Percentiles rank a stretch among this genome's conserved stretches.
These are phyloP conservation scores for Umbilicaria muhlenbergii DNA, from an alignment of 495 filamentous ascomycete species.

Conservation along the genomic window DNA sequence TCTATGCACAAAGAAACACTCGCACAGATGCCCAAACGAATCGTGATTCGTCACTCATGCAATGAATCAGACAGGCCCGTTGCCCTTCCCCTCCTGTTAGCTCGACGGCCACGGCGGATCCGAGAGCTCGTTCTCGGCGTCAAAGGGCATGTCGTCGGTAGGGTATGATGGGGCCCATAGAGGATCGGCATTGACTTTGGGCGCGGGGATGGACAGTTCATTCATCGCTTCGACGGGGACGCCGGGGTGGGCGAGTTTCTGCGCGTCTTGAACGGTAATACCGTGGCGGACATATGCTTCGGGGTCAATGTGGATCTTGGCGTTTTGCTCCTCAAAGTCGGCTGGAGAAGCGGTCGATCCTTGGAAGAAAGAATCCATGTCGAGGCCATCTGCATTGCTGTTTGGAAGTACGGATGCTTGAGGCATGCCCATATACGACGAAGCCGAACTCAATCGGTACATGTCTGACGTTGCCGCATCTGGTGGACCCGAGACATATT, in stretches of 20 bases:
- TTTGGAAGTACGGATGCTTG: constrained; percentile 34
- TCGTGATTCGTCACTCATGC: too few species aligned
- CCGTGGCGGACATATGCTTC: constrained; percentile 14
- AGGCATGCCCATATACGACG: constrained; percentile 37
- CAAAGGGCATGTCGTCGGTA: too few species aligned
- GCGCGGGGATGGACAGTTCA: constrained; percentile 7
- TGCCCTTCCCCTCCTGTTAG: too few species aligned
- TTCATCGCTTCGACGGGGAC: constrained; percentile 5
- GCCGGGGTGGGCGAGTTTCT: constrained; percentile 14
- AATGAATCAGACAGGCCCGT: too few species aligned
- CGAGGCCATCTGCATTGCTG: constrained; percentile 39
- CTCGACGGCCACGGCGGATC: too few species aligned
- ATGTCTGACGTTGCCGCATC: constrained; percentile 27
- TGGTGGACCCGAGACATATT: constrained; percentile 38
- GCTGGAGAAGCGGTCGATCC: constrained; percentile 11
- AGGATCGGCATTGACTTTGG: constrained; percentile 1
- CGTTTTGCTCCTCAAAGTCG: constrained; percentile 6
- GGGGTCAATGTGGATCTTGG: constrained; percentile 3
- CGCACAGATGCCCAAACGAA: too few species aligned
- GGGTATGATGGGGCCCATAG: constrained; percentile 6
- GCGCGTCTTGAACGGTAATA: constrained; percentile 13
- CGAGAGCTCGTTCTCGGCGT: too few species aligned
- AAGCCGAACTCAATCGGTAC: constrained; percentile 34
- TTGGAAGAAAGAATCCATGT: constrained; percentile 44
- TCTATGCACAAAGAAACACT: too few species aligned